These are phyloP conservation scores for Phytopythium delawarense DNA, from an alignment of 352 stramenopile species.

Conservation along the genomic window DNA sequence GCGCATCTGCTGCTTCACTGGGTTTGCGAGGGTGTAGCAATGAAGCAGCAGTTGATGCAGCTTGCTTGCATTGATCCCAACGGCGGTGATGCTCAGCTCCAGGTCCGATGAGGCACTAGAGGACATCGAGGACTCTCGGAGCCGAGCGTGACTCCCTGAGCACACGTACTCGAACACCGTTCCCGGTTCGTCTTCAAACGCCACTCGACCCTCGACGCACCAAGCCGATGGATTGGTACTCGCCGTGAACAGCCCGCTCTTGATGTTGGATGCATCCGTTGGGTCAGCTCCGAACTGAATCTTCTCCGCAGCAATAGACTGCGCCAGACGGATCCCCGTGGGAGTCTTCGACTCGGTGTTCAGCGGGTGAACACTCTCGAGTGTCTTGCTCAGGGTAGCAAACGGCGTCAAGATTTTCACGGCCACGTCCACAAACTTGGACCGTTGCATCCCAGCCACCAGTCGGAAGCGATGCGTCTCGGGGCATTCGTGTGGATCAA, in stretches of 20 bases:
- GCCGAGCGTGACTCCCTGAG: constrained; percentile 38
- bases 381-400: constrained; percentile 33
- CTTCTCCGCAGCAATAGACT: constrained; percentile 44
- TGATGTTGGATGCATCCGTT: constrained; percentile 7
- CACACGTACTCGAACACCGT: constrained; percentile 57
- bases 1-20: constrained; percentile 27
- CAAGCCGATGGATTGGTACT: constrained; percentile 18
- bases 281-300: background rate
- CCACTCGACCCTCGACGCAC: constrained; percentile 51
- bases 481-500: constrained; percentile 20
- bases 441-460: constrained; percentile 41
- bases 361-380: constrained; percentile 39
- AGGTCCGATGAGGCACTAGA: constrained; percentile 4
- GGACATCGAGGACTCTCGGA: constrained; percentile 12
- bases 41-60: constrained; percentile 50
- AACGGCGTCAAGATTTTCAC: constrained; percentile 46
- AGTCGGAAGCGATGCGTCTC: constrained; percentile 46
- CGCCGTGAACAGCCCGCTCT: background rate
- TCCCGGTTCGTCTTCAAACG: constrained; percentile 40
- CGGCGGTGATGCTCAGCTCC: constrained; percentile 47
- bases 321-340: constrained; percentile 48
- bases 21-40: constrained; percentile 50
- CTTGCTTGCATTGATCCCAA: constrained; percentile 31
- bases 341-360: constrained; percentile 17
- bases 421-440: constrained; percentile 48